Evolutionary conservation across 1,139 yeast species (phyloP).

Genomic region (Debaryomyces nepalensis): DNA sequence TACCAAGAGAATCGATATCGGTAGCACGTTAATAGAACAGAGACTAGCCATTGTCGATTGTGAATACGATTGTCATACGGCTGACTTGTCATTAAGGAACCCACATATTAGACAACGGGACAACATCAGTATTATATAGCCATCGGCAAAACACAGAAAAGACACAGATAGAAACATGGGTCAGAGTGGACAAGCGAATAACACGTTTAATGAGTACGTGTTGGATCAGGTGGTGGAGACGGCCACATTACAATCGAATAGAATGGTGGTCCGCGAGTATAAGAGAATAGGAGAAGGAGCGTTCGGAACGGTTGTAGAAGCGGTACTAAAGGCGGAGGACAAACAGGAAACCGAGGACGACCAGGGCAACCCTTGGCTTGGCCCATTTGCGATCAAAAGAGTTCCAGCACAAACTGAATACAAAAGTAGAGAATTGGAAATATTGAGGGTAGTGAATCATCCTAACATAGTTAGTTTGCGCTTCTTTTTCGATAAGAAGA

Average conservation of each 20-base stretch:
- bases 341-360: slow-evolving; percentile 31
- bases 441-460: slow-evolving; percentile 72
- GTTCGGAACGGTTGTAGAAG: slow-evolving; percentile 82
- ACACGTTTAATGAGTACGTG: slow-evolving; percentile 28
- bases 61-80: no score
- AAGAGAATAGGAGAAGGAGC: slow-evolving; percentile 84
- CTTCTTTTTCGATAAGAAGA: slow-evolving; percentile 68
- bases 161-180: slow-evolving; percentile 12
- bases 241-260: slow-evolving; percentile 52
- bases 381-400: slow-evolving; percentile 81
- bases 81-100: no score
- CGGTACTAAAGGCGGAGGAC: slow-evolving; percentile 51
- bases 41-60: no score
- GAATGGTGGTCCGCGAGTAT: slow-evolving; percentile 73
- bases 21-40: no score
- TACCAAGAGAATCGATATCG: background rate
- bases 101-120: no score
- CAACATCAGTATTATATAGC: background rate
- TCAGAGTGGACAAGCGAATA: slow-evolving; percentile 12
- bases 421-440: slow-evolving; percentile 78
- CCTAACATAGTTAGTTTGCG: slow-evolving; percentile 75
- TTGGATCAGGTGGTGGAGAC: slow-evolving; percentile 66
- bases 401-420: slow-evolving; percentile 88
- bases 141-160: background rate
- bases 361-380: slow-evolving; percentile 52